These are phyloP conservation scores for Fusarium mundagurra DNA, from an alignment of 2,329 filamentous ascomycete species.

Conservation along the genomic window DNA sequence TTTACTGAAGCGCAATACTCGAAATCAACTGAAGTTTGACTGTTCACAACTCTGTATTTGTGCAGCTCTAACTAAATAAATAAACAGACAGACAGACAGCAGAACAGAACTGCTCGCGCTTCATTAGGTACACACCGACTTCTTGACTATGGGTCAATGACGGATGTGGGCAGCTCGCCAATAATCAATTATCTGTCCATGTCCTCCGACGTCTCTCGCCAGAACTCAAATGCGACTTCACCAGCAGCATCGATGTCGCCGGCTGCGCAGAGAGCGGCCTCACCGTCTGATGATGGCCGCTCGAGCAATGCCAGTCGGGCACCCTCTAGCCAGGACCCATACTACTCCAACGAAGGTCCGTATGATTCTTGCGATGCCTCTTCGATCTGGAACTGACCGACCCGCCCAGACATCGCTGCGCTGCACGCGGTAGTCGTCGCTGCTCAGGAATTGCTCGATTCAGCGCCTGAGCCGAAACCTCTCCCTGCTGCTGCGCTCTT, in stretches of 20 bases:
- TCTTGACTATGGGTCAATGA: constrained; percentile 50
- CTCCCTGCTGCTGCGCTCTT: constrained; percentile 83
- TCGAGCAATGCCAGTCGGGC: constrained; percentile 43
- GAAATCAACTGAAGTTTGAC: not conserved
- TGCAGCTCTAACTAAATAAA: not conserved
- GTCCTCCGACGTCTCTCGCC: constrained; percentile 30
- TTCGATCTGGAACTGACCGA: constrained; percentile 18
- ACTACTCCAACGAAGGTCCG: constrained; percentile 71
- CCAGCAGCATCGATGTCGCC: constrained; percentile 45
- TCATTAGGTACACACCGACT: constrained; percentile 7
- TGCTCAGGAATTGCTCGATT: constrained; percentile 72
- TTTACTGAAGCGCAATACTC: not conserved
- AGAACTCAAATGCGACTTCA: constrained; percentile 35
- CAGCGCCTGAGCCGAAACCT: constrained; percentile 67
- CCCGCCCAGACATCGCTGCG: constrained; percentile 76
- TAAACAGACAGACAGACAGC: not conserved
- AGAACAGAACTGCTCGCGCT: constrained; percentile 10
- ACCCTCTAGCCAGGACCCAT: constrained; percentile 49
- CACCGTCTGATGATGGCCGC: constrained; percentile 43
- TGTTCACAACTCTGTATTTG: not conserved
- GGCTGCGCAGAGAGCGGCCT: constrained; percentile 32
- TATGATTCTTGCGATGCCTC: not conserved
- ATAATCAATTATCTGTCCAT: constrained; percentile 42
- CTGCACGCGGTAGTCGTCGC: constrained; percentile 79
- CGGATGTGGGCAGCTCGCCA: constrained; percentile 41